Base-by-base conservation (phyloP, 23 red algal species). In the Gracilaria gracilis region DNA sequence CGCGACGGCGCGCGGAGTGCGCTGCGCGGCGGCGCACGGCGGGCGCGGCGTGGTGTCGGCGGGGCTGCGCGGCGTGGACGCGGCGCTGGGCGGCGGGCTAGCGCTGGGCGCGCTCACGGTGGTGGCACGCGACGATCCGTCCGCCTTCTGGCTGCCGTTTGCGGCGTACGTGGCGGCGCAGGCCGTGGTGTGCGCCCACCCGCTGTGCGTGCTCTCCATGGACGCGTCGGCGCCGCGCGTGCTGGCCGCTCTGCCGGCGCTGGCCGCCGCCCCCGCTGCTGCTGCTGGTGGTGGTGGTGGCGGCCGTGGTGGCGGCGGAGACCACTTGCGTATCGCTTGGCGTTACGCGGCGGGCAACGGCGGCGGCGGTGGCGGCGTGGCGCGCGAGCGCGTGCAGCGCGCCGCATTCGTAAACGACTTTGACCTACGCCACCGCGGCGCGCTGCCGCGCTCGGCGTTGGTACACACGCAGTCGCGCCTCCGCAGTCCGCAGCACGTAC, bases 21-120 rank as follows among this genome's bases (percentile, higher is more conserved):
- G n/a, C n/a, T n/a, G n/a, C n/a, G 1, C 58, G 53, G 57, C 91
- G 23, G 34, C 80, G 62, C 73, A 49, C 40, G 42, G 23, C 31
- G 82, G 67, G 20, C 67, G 76, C 21, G 77, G 58, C 1, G 75
- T 69, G 21, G 87, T 87, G 20, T 85, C 85, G 11, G 32, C 64
- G 25, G 95, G 88, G 21, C 57, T 93, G 25, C 51, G 85, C n/a
- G 79, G 28, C 12, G 39, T 96, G 14, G 95, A 96, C 75, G 69
- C 61, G 23, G 88, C 88, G 33, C 79, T 97, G 15, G 89, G 89
- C 83, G 95, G 95, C 49, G 95, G 95, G 12, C 39, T 97, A 2
- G 65, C 90, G 6, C 81, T 97, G 12, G 82, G 83, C 67, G 46
- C 82, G 57, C 39, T 97, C 57, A 88, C 88, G 32, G 29, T 97